phyloP scores from a whole-genome alignment of 305 asterid species.

The Stenogyne calaminthoides region DNA sequence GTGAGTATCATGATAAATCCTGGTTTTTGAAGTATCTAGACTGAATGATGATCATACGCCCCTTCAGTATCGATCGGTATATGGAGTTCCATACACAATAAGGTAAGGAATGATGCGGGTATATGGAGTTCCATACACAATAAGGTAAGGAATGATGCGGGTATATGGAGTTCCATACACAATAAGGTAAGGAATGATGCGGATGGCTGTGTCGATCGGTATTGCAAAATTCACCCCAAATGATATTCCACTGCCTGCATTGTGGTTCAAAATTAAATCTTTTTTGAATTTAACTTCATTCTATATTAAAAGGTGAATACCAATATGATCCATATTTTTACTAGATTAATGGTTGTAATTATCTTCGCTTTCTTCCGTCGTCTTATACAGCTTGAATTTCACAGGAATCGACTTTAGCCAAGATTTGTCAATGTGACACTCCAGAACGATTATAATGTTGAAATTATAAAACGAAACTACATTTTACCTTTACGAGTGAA shows the following conservation, averaged over 20 bases:
- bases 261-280: conserved; percentile 10
- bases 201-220: conserved; percentile 70
- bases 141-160: conserved; percentile 87
- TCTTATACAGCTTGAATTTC: too few relatives aligned
- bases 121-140: conserved; percentile 84
- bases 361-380: too few relatives aligned
- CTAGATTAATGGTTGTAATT: neutral
- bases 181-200: conserved; percentile 70
- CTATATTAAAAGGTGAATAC: neutral
- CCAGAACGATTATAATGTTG: too few relatives aligned
- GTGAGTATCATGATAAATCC: neutral
- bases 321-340: neutral
- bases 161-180: too few relatives aligned
- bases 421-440: too few relatives aligned
- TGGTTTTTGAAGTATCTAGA: neutral
- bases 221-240: conserved; percentile 92
- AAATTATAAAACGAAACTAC: neutral
- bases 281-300: neutral
- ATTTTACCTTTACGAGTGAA: conserved; percentile 79
- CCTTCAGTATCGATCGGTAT: conserved; percentile 55
- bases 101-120: conserved; percentile 67
- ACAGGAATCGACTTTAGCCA: too few relatives aligned
- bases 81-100: conserved; percentile 86
- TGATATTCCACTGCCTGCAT: conserved; percentile 77
- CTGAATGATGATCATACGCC: neutral